Base-by-base conservation (phyloP, 1,284 basidiomycete genomes). In the Tilletia caries region DNA sequence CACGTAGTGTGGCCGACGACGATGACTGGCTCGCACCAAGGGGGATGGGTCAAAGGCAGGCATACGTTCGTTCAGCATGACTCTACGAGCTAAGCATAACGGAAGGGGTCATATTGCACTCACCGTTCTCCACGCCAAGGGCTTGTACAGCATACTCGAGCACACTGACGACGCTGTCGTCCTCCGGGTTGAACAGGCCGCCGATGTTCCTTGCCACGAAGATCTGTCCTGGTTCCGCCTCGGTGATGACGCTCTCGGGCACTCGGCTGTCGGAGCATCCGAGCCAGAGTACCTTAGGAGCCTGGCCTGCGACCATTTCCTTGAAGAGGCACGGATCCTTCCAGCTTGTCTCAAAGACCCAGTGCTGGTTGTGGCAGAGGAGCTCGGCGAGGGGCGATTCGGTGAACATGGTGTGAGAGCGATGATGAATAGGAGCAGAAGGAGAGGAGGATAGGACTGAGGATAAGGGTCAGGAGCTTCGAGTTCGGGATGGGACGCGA, bases 61-160 rank as follows among this genome's bases (percentile, higher is more conserved):
- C n/a, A n/a, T n/a, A n/a, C n/a, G n/a, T n/a, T n/a, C n/a, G n/a
- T n/a, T n/a, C n/a, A n/a, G n/a, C n/a, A n/a, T n/a, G n/a, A n/a
- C n/a, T n/a, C n/a, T n/a, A n/a, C n/a, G n/a, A n/a, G n/a, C n/a
- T n/a, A n/a, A n/a, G n/a, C n/a, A n/a, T n/a, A n/a, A n/a, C n/a
- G n/a, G n/a, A n/a, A n/a, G n/a, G n/a, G n/a, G n/a, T n/a, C n/a
- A n/a, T n/a, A n/a, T n/a, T n/a, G n/a, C n/a, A 87, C 87, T 80
- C 79, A 92, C 91, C 88, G 85, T 97, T 91, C 83, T 91, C 87
- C 52, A 95, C 90, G 69, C 91, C 90, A 70, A 96, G 86, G 75
- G 88, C 86, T 73, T 88, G 87, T 46, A 97, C 86, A 8, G 92
- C 94, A 83, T 91, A 97, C 8, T 89, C 86, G 71, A 98, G 87